phyloP scores from a whole-genome alignment of 2,329 filamentous ascomycete species.

The Fusarium lateritium region DNA sequence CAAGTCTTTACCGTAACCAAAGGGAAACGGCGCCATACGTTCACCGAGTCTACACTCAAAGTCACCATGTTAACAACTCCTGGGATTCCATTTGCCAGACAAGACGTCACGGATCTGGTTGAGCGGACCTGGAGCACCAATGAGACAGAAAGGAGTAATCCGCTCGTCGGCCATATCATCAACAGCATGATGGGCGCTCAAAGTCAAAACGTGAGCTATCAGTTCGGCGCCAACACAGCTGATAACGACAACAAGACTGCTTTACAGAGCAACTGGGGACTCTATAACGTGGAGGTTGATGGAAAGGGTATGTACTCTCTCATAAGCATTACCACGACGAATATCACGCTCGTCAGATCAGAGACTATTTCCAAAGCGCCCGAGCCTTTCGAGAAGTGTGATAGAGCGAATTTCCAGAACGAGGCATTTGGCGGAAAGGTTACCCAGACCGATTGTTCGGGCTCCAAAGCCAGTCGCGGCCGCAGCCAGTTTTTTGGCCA shows the following conservation, averaged over 20 bases:
- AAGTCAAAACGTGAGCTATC: slow-evolving; percentile 5
- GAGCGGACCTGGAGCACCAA: slow-evolving; percentile 25
- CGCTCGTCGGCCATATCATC: slow-evolving; percentile 9
- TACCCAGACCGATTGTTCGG: slow-evolving; percentile 19
- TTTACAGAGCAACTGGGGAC: slow-evolving; percentile 21
- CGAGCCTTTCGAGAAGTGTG: slow-evolving; percentile 11
- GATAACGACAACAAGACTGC: slow-evolving; percentile 12
- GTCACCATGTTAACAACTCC: slow-evolving; percentile 29
- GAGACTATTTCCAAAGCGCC: slow-evolving; percentile 17
- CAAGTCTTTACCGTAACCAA: slow-evolving; percentile 40
- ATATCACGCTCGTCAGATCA: slow-evolving; percentile 37
- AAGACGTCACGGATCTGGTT: slow-evolving; percentile 21
- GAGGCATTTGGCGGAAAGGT: slow-evolving; percentile 36
- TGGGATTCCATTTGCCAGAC: background rate
- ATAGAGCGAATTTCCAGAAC: slow-evolving; percentile 26
- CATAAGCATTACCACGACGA: slow-evolving; percentile 20
- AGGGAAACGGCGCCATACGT: slow-evolving; percentile 17
- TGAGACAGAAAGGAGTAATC: slow-evolving; percentile 4
- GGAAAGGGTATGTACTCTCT: background rate
- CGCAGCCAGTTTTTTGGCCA: slow-evolving; percentile 25
- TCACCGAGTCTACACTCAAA: slow-evolving; percentile 14
- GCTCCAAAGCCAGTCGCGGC: too few relatives aligned
- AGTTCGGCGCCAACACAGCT: slow-evolving; percentile 15
- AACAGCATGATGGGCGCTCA: slow-evolving; percentile 31
- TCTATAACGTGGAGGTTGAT: background rate